Base-by-base conservation (phyloP, 345 rosid species). In the Eucalyptus curtisii region DNA sequence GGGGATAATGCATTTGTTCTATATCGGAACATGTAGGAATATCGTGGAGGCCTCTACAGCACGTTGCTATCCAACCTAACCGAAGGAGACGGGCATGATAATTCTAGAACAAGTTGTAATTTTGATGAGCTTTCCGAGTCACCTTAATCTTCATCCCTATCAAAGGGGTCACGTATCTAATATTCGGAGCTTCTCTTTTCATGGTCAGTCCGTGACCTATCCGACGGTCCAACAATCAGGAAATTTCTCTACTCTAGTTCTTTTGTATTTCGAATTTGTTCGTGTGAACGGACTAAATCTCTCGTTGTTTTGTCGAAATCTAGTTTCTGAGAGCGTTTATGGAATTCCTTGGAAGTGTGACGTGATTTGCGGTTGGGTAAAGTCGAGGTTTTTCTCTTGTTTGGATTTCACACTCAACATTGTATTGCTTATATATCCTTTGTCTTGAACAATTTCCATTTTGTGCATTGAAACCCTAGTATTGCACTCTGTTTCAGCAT, bases 81-180 rank as follows among this genome's bases (percentile, higher is more conserved):
- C 30, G 6, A 1, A 55, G 1, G 61, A 55, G 30, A 55, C 13
- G 1, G 0, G 13, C 3, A 24, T 55, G 13, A 55, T 55, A 10
- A 10, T 55, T 24, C 61, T 55, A 55, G 61, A 55, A 55, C 61
- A 55, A 55, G 30, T 24, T 55, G 30, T 55, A 55, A 55, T 9
- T 4, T 55, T 55, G 61, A 55, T 55, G 30, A 24, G 61, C 61
- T 55, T 55, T 55, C 5, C 30, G 1, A 55, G 61, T 22, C 61
- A 55, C 30, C 61, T 55, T 1, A 55, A 8, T 55, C 27, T 55
- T 55, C 61, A 55, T 3, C 30, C 27, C 13, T 55, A 55, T 9
- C 30, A 24, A 55, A 55, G 27, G 1, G 30, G 61, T 55, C 6
- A 1, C 27, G 13, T 10, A 55, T 55, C 6, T 55, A 30, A 55